Percentiles rank a stretch among this genome's conserved stretches.
Conservation (phyloP, 805 yeast genomes). For the Maudiozyma bulderi region DNA sequence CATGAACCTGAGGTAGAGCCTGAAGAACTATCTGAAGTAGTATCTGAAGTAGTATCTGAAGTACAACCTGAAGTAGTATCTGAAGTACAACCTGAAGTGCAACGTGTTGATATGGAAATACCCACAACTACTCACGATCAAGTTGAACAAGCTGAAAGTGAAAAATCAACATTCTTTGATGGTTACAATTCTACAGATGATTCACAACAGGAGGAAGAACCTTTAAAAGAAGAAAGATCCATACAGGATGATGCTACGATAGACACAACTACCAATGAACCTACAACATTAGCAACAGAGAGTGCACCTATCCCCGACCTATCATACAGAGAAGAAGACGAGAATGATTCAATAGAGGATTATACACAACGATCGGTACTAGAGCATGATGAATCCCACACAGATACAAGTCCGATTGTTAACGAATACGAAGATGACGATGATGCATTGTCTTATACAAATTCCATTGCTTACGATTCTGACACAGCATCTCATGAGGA, state of each 20-base stretch:
- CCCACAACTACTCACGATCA: neutral
- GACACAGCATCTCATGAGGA: conserved; percentile 5
- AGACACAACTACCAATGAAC: too few species aligned
- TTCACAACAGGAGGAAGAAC: neutral
- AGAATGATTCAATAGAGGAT: neutral
- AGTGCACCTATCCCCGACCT: neutral
- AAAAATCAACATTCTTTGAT: neutral
- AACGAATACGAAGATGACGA: conserved; percentile 1
- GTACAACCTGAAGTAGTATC: neutral
- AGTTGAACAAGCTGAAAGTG: neutral
- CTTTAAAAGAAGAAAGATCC: neutral
- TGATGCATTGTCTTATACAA: conserved; percentile 7
- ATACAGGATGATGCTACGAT: neutral
- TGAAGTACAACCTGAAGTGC: neutral
- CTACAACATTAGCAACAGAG: neutral
- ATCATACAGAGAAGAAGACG: neutral
- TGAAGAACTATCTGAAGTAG: neutral
- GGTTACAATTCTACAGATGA: neutral
- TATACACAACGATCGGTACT: too few species aligned
- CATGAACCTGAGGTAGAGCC: neutral
- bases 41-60: neutral
- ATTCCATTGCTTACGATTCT: conserved; percentile 6
- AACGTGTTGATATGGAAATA: neutral
- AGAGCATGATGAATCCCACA: too few species aligned
- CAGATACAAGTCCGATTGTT: too few species aligned